Evolutionary conservation across 2,329 filamentous ascomycete species (phyloP).

Genomic region (Sclerotinia borealis): DNA sequence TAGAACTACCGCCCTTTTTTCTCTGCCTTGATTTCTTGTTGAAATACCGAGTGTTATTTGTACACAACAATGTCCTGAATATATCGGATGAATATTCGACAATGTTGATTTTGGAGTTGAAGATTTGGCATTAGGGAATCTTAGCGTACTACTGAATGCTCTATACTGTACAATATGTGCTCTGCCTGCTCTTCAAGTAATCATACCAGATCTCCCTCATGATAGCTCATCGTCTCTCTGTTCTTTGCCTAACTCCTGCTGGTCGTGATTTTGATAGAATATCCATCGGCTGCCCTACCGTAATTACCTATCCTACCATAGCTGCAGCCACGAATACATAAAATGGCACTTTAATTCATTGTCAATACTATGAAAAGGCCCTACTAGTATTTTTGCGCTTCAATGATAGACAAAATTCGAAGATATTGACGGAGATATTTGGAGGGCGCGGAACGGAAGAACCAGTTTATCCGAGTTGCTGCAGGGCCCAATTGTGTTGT

Average conservation of each 20-base stretch:
- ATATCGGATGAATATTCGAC: neutral
- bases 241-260: neutral
- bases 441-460: constrained; percentile 6
- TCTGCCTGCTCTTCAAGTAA: neutral
- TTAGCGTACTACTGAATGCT: too few relatives aligned
- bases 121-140: neutral
- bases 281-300: too few relatives aligned
- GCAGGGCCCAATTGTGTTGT: constrained; percentile 7
- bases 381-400: too few relatives aligned
- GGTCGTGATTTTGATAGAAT: neutral
- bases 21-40: neutral
- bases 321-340: too few relatives aligned
- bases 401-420: too few relatives aligned
- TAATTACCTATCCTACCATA: too few relatives aligned
- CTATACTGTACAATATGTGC: neutral
- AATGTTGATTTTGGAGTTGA: neutral
- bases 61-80: neutral
- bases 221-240: neutral
- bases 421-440: too few relatives aligned
- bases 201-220: neutral
- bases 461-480: constrained; percentile 8
- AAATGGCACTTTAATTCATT: too few relatives aligned
- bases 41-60: neutral
- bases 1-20: neutral
- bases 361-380: too few relatives aligned